Conservation (phyloP, 768 basidiomycete species). For the Podaxis mareebaensis region DNA sequence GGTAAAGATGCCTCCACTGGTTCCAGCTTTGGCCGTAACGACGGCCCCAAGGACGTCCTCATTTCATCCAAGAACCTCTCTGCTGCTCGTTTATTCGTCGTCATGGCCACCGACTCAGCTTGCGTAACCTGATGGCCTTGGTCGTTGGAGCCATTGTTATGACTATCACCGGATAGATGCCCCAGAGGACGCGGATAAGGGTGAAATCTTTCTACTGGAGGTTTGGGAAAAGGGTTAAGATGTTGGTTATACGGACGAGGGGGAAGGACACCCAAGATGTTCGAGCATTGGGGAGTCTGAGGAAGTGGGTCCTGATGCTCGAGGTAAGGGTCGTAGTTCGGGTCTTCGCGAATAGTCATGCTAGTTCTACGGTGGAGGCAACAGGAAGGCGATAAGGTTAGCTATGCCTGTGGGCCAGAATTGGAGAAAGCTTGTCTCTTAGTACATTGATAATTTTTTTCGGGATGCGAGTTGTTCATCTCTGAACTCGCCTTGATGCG, state of each 20-base stretch:
- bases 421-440: background rate
- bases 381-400: conserved; percentile 11
- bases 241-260: background rate
- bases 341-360: conserved; percentile 18
- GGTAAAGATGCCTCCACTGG: background rate
- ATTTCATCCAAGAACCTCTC: conserved; percentile 8
- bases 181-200: background rate
- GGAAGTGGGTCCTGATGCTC: background rate
- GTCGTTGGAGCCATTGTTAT: background rate
- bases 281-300: background rate
- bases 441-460: conserved; percentile 33
- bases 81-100: conserved; percentile 12
- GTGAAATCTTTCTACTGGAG: conserved; percentile 5
- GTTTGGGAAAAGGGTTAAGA: background rate
- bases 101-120: background rate
- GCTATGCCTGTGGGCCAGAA: background rate
- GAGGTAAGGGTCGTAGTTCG: conserved; percentile 2
- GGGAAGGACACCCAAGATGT: no score
- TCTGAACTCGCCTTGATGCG: conserved; percentile 8
- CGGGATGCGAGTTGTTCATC: conserved; percentile 16
- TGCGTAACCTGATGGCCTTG: background rate
- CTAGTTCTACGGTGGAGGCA: conserved; percentile 15
- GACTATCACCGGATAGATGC: background rate
- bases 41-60: background rate
- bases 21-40: background rate